Percentiles rank a stretch among this genome's conserved stretches.
Evolutionary conservation across 257 asterid species (phyloP).

Genomic region (Coffea canephora): DNA sequence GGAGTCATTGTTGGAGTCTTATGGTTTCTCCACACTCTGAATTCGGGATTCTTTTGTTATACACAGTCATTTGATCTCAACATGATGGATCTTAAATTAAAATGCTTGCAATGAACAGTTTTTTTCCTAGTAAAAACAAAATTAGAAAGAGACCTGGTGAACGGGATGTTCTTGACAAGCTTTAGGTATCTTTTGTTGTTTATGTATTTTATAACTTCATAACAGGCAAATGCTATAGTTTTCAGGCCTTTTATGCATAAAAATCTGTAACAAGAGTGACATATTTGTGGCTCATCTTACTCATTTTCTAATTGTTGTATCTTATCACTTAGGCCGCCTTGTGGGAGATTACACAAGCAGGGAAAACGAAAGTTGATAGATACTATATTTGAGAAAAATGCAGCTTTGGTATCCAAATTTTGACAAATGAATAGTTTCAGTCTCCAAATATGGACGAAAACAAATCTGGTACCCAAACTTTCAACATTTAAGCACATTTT

Average conservation of each 20-base stretch:
- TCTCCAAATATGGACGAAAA: too few species aligned
- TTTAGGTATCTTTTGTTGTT: neutral
- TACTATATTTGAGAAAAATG: too few species aligned
- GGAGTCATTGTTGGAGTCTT: conserved; percentile 39
- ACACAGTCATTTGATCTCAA: neutral
- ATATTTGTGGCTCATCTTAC: neutral
- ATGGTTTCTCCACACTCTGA: neutral
- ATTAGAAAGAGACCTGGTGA: neutral
- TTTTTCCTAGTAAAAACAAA: neutral
- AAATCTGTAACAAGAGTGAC: neutral
- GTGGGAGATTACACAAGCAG: neutral
- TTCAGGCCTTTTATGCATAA: neutral
- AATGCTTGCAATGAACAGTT: neutral
- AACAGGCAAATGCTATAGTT: neutral
- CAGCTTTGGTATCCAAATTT: too few species aligned
- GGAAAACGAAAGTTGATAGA: neutral
- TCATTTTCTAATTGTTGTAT: neutral
- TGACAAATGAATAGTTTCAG: too few species aligned
- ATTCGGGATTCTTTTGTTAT: neutral
- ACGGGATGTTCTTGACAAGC: neutral
- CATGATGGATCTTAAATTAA: neutral
- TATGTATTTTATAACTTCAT: neutral
- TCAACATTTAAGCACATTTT: too few species aligned
- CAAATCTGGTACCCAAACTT: too few species aligned
- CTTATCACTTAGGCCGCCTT: neutral